Percentiles rank a stretch among this genome's conserved stretches.
Evolutionary conservation across 148 eudicot genomes (phyloP).

Genomic region (Drosera capensis): DNA sequence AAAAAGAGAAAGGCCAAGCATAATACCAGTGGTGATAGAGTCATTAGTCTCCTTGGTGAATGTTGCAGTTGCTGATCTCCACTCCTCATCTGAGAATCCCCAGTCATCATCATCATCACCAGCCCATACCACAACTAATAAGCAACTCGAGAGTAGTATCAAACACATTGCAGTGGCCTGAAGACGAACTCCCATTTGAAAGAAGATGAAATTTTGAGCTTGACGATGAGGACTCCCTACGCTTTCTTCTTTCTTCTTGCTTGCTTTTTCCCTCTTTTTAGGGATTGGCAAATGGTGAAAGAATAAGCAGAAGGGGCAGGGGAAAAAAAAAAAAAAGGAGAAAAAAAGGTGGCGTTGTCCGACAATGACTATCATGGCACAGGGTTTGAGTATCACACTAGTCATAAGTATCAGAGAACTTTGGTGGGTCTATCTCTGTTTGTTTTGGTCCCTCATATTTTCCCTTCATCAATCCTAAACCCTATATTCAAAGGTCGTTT

Average conservation of each 20-base stretch:
- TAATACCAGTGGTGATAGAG: conserved; percentile 39
- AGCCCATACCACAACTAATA: too few species aligned
- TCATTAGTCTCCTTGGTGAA: conserved; percentile 32
- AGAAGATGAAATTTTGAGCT: not conserved
- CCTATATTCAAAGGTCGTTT: too few species aligned
- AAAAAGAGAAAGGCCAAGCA: not conserved
- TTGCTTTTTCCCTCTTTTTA: conserved; percentile 1
- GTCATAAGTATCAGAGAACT: too few species aligned
- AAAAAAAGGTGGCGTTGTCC: too few species aligned
- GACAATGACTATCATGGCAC: too few species aligned
- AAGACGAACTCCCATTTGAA: conserved; percentile 14
- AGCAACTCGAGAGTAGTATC: conserved; percentile 10
- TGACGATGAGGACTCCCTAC: too few species aligned
- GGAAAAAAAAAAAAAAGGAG: too few species aligned
- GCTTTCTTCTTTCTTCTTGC: not conserved
- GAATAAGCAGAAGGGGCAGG: not conserved
- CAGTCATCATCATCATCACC: conserved; percentile 17
- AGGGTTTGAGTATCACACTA: too few species aligned
- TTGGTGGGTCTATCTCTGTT: too few species aligned
- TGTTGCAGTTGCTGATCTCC: conserved; percentile 54
- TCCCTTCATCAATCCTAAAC: too few species aligned
- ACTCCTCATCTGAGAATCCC: conserved; percentile 23
- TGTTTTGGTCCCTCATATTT: too few species aligned
- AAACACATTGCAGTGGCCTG: conserved; percentile 7
- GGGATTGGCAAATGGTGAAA: conserved; percentile 4